A percentile compares a stretch with the other conserved stretches of the same genome.
phyloP scores from a whole-genome alignment of 1,284 basidiomycete species.

The Lignosus rhinocerotis region DNA sequence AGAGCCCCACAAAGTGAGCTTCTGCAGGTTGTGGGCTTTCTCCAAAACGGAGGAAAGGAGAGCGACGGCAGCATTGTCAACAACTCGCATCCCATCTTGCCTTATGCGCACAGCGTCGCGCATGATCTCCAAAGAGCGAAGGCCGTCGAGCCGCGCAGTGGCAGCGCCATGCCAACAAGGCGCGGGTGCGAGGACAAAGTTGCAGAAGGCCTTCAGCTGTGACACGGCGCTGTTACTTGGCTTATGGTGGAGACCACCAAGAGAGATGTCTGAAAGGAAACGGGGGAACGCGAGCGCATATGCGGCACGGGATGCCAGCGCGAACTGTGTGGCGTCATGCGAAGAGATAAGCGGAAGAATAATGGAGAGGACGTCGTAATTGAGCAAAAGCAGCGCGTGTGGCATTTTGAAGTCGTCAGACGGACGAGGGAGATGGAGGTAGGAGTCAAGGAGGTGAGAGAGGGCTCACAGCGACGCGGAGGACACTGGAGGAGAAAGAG shows the following conservation, averaged over 20 bases:
- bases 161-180: conserved; percentile 19
- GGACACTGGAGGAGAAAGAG: conserved; percentile 3
- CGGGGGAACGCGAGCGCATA: conserved; percentile 21
- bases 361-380: conserved; percentile 22
- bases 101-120: conserved; percentile 23
- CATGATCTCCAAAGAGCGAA: conserved; percentile 19
- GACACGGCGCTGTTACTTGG: conserved; percentile 17
- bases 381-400: conserved; percentile 20
- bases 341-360: conserved; percentile 18
- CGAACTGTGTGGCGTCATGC: conserved; percentile 18
- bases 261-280: conserved; percentile 18
- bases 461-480: background rate
- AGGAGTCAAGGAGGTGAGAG: background rate
- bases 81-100: conserved; percentile 12
- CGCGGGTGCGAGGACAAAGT: conserved; percentile 18
- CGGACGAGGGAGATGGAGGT: background rate
- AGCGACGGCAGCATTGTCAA: conserved; percentile 13
- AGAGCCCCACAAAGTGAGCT: conserved; percentile 24
- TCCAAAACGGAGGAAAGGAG: conserved; percentile 17
- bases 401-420: conserved; percentile 6
- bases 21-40: conserved; percentile 17
- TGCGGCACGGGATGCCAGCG: conserved; percentile 17
- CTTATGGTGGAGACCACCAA: conserved; percentile 24
- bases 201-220: conserved; percentile 24
- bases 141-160: conserved; percentile 10